phyloP scores from a whole-genome alignment of 352 stramenopile genomes.

The Phytopythium montanum region DNA sequence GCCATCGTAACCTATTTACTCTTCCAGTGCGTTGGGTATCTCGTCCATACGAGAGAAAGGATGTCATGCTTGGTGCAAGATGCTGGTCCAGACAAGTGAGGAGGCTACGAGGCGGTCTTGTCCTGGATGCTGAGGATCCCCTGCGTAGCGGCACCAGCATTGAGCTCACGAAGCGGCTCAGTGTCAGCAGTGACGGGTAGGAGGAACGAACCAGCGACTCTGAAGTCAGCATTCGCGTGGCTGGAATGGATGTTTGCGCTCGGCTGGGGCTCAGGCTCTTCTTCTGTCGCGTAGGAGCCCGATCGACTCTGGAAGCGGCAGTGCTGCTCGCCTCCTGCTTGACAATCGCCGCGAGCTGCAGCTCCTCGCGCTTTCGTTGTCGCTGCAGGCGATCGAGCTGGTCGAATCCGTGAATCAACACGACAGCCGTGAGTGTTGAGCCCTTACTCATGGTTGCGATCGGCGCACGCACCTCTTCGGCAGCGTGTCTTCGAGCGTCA shows the following conservation, averaged over 20 bases:
- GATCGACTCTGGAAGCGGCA: not conserved
- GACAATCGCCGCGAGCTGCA: conserved; percentile 13
- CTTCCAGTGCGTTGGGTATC: not conserved
- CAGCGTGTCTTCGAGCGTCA: conserved; percentile 15
- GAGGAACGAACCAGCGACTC: not conserved
- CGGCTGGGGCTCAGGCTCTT: not conserved
- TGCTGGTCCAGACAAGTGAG: too few species aligned
- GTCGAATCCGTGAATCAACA: not conserved
- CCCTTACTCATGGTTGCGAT: not conserved
- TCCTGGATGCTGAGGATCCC: not conserved
- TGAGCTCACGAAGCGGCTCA: too few species aligned
- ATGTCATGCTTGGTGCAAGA: too few species aligned
- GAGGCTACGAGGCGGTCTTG: too few species aligned
- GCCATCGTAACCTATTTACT: conserved; percentile 9
- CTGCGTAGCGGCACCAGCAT: not conserved
- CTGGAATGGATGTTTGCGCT: not conserved
- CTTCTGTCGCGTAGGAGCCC: not conserved
- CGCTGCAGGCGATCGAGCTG: not conserved
- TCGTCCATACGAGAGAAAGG: too few species aligned
- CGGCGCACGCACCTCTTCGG: conserved; percentile 19
- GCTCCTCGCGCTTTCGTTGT: conserved; percentile 9
- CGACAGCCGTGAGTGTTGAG: not conserved
- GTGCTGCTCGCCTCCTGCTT: conserved; percentile 1
- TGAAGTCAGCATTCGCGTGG: not conserved
- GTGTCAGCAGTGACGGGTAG: not conserved